These are phyloP conservation scores for Nannochloropsis oceanica DNA, from an alignment of 108 stramenopile genomes.

Conservation along the genomic window DNA sequence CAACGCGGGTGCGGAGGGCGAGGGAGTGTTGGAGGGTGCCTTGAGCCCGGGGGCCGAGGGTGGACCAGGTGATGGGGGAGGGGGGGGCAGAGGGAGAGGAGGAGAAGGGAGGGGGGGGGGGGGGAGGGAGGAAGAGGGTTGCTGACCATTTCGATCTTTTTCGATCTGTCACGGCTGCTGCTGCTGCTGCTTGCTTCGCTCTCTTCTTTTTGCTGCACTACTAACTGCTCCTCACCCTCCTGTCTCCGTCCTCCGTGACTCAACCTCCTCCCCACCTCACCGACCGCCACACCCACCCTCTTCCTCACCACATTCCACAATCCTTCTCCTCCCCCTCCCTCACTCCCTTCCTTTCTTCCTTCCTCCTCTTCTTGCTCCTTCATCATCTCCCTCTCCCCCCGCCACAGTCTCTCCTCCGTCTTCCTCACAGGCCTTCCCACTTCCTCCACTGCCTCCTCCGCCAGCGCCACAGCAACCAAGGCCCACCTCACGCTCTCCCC, in stretches of 20 bases:
- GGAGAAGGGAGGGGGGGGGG: not conserved
- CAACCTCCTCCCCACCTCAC: not conserved
- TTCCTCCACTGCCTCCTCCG: not conserved
- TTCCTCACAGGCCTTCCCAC: not conserved
- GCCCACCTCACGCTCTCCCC: not conserved
- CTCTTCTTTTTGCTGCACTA: too few relatives aligned
- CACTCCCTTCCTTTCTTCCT: not conserved
- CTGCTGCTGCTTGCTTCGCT: too few relatives aligned
- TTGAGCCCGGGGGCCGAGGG: not conserved
- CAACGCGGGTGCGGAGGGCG: not conserved
- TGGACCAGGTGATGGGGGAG: not conserved
- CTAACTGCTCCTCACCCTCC: not conserved
- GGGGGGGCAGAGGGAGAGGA: not conserved
- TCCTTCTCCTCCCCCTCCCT: not conserved
- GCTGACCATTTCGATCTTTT: not conserved
- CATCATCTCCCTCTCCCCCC: not conserved
- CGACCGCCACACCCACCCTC: not conserved
- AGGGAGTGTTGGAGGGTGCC: not conserved
- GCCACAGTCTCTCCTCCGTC: not conserved
- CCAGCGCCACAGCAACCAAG: not conserved
- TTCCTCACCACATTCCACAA: not conserved
- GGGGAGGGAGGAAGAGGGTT: not conserved
- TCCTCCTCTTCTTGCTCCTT: too few relatives aligned
- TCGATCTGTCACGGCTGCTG: not conserved
- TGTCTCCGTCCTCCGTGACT: not conserved